phyloP scores from a whole-genome alignment of 805 yeast species.

The Lachancea cidri region DNA sequence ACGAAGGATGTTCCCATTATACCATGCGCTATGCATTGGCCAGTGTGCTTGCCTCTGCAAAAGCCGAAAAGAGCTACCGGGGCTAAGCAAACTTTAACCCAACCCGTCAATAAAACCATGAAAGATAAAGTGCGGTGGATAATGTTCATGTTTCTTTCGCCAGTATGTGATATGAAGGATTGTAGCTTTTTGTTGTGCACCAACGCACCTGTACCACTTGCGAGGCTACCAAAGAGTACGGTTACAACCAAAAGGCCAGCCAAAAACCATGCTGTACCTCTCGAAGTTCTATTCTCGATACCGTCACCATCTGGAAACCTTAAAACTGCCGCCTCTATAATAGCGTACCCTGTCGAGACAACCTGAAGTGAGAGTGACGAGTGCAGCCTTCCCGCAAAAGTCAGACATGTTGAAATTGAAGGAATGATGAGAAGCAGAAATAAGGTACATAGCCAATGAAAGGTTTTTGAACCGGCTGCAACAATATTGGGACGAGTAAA shows the following conservation, averaged over 20 bases:
- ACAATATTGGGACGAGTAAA: slow-evolving; percentile 36
- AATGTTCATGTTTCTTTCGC: slow-evolving; percentile 31
- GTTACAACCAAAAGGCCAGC: slow-evolving; percentile 40
- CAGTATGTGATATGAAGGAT: slow-evolving; percentile 35
- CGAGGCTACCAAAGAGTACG: slow-evolving; percentile 49
- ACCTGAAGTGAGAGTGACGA: slow-evolving; percentile 44
- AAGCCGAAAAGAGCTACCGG: slow-evolving; percentile 83
- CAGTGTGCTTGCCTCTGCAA: slow-evolving; percentile 77
- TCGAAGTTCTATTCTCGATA: slow-evolving; percentile 61
- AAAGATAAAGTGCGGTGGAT: slow-evolving; percentile 46
- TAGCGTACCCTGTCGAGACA: slow-evolving; percentile 44
- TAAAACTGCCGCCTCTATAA: slow-evolving; percentile 51
- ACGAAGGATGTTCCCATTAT: slow-evolving; percentile 92
- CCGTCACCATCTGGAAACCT: slow-evolving; percentile 61
- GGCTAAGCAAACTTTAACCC: slow-evolving; percentile 77
- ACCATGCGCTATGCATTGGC: slow-evolving; percentile 96
- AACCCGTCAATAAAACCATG: slow-evolving; percentile 51
- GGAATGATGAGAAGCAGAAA: slow-evolving; percentile 47
- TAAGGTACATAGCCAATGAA: slow-evolving; percentile 61
- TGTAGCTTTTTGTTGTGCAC: slow-evolving; percentile 33
- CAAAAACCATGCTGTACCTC: slow-evolving; percentile 62
- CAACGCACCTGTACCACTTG: slow-evolving; percentile 47
- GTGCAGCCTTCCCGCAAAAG: slow-evolving; percentile 48
- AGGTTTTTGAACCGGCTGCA: slow-evolving; percentile 47
- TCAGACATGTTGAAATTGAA: slow-evolving; percentile 48